Evolutionary conservation across 257 asterid species (phyloP).

Genomic region (Vinca minor): DNA sequence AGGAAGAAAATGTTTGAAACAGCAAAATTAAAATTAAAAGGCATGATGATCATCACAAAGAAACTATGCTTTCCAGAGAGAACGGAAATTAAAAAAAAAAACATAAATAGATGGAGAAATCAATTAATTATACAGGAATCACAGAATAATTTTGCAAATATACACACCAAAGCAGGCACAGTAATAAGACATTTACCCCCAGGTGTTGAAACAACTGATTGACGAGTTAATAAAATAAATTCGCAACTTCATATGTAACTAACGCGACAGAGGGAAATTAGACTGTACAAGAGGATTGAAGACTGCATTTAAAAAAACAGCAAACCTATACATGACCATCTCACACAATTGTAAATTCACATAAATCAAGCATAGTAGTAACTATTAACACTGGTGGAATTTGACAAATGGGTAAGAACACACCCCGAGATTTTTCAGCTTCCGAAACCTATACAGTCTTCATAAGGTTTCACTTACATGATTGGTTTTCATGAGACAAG

Average conservation of each 20-base stretch:
- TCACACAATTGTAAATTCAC: background rate
- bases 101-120: too few species aligned
- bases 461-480: background rate
- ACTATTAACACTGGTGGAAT: background rate
- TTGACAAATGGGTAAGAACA: background rate
- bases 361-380: background rate
- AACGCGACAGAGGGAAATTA: background rate
- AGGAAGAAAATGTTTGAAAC: background rate
- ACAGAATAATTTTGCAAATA: too few species aligned
- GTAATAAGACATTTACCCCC: background rate
- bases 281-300: background rate
- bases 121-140: too few species aligned
- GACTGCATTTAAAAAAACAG: too few species aligned
- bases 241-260: background rate
- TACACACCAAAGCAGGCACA: background rate
- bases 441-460: background rate
- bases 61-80: background rate
- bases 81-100: background rate
- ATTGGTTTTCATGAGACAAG: background rate
- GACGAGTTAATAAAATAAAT: background rate
- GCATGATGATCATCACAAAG: background rate
- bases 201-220: background rate
- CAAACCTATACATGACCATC: background rate
- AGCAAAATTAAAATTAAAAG: background rate
- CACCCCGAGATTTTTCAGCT: conserved; percentile 2